A percentile compares a stretch with the other conserved stretches of the same genome.
Evolutionary conservation across 306 rosid species (phyloP).

Genomic region (Phaseolus lunatus): DNA sequence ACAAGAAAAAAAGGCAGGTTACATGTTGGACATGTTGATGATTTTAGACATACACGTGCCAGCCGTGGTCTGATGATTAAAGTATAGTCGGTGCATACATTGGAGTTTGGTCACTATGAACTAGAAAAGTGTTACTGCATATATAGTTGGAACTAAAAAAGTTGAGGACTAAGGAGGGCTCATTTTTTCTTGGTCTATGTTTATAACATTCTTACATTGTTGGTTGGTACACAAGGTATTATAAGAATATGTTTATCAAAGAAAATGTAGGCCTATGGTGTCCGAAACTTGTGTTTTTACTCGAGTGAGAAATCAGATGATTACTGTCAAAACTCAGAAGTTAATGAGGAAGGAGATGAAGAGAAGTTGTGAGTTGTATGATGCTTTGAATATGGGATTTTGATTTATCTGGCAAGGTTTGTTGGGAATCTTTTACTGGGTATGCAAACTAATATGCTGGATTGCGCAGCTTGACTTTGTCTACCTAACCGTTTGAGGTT

Average conservation of each 20-base stretch:
- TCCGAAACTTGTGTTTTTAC: conserved; percentile 5
- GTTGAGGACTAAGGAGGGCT: background rate
- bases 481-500: background rate
- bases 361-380: conserved; percentile 24
- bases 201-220: conserved; percentile 1
- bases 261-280: conserved; percentile 8
- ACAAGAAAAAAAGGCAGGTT: background rate
- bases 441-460: background rate
- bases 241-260: conserved; percentile 1
- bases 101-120: conserved; percentile 29
- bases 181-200: background rate
- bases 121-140: conserved; percentile 6
- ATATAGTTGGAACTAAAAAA: conserved; percentile 15
- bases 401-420: background rate
- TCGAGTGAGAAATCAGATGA: conserved; percentile 12
- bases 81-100: background rate
- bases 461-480: conserved; percentile 10
- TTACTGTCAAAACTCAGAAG: background rate
- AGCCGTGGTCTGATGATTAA: conserved; percentile 13
- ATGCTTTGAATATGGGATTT: background rate
- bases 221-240: conserved; percentile 20
- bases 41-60: background rate
- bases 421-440: background rate
- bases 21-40: conserved; percentile 17
- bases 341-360: conserved; percentile 15